Evolutionary conservation across 768 basidiomycete genomes (phyloP).

Genomic region (Mycena olivaceomarginata): DNA sequence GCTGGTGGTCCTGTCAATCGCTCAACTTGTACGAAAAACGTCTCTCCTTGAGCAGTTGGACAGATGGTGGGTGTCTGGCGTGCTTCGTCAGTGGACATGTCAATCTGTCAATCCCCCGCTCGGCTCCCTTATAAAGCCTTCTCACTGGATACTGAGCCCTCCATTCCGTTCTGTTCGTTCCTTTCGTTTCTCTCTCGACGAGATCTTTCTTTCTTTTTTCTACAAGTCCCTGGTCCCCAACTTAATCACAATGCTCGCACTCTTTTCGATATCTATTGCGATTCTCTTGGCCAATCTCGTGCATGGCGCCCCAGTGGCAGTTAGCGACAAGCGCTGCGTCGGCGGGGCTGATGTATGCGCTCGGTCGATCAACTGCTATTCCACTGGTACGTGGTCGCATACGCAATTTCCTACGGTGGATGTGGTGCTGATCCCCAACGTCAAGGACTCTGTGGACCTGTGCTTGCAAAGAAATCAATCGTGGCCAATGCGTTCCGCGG

Average conservation of each 20-base stretch:
- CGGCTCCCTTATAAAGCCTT: slow-evolving; percentile 19
- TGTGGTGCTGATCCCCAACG: neutral
- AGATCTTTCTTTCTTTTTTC: slow-evolving; percentile 25
- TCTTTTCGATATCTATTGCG: slow-evolving; percentile 18
- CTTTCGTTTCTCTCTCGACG: slow-evolving; percentile 37
- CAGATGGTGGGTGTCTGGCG: slow-evolving; percentile 8
- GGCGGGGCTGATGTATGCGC: slow-evolving; percentile 36
- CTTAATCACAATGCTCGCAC: slow-evolving; percentile 21
- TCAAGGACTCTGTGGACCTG: slow-evolving; percentile 25
- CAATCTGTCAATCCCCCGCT: slow-evolving; percentile 23
- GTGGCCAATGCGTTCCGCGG: neutral
- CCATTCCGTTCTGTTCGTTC: slow-evolving; percentile 19
- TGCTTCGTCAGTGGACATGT: slow-evolving; percentile 3
- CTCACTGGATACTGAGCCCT: neutral
- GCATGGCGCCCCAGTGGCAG: slow-evolving; percentile 37
- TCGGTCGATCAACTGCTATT: slow-evolving; percentile 26
- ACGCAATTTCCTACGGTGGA: neutral
- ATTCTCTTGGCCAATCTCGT: slow-evolving; percentile 28
- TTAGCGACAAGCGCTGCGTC: slow-evolving; percentile 29
- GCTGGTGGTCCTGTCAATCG: neutral
- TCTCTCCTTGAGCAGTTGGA: slow-evolving; percentile 17
- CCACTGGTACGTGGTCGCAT: slow-evolving; percentile 17
- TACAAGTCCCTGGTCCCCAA: neutral
- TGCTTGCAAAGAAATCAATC: slow-evolving; percentile 10
- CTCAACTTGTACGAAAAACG: neutral